A percentile compares a stretch with the other conserved stretches of the same genome.
phyloP scores from a whole-genome alignment of 2,329 filamentous ascomycete species.

The Thielaviopsis ethacetica region DNA sequence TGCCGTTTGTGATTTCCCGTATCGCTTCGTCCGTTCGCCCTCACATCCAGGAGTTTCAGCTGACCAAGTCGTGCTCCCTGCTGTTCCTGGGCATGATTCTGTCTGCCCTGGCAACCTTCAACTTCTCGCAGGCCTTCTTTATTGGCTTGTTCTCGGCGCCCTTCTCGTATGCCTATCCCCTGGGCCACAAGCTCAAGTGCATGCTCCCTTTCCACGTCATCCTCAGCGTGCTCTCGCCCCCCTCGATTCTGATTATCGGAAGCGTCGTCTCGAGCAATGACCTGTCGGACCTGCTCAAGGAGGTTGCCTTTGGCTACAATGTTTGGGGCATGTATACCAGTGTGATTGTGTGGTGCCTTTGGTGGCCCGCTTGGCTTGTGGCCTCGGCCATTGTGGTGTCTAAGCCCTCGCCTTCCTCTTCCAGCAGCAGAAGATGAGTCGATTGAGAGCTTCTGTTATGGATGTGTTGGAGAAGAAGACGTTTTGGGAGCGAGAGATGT shows the following conservation, averaged over 20 bases:
- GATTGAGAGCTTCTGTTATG: not conserved
- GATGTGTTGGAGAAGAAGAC: not conserved
- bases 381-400: conserved; percentile 37
- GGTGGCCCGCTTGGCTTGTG: conserved; percentile 84
- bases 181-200: conserved; percentile 24
- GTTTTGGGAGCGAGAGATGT: not conserved
- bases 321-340: conserved; percentile 82
- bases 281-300: conserved; percentile 44
- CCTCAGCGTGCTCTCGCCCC: conserved; percentile 46
- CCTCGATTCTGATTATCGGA: conserved; percentile 34
- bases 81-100: conserved; percentile 82
- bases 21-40: conserved; percentile 36
- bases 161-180: conserved; percentile 54
- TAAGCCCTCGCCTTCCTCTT: conserved; percentile 18
- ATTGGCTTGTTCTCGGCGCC: conserved; percentile 66
- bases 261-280: conserved; percentile 24
- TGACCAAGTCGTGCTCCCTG: conserved; percentile 85
- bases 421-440: not conserved
- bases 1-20: conserved; percentile 41
- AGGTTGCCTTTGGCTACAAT: conserved; percentile 75
- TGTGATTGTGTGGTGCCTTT: conserved; percentile 82
- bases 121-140: conserved; percentile 81
- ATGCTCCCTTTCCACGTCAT: conserved; percentile 23
- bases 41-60: conserved; percentile 52
- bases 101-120: conserved; percentile 82